Evolutionary conservation across 2,329 filamentous ascomycete genomes (phyloP).

Genomic region (Clonostachys sp.): DNA sequence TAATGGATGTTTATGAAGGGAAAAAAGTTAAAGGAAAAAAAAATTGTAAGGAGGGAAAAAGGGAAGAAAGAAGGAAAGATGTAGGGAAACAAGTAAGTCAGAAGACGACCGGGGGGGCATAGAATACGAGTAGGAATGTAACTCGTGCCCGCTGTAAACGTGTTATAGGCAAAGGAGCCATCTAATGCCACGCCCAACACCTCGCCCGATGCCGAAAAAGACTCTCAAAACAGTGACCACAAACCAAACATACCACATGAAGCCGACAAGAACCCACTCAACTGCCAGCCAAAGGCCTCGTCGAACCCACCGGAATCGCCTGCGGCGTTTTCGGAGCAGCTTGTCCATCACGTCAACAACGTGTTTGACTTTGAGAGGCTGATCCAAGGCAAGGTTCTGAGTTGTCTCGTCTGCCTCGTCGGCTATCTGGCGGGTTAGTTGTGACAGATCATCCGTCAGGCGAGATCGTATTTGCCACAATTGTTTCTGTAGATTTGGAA

Average conservation of each 20-base stretch:
- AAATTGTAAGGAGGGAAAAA: conserved; percentile 5
- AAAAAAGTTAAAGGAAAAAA: conserved; percentile 2
- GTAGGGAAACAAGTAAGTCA: neutral
- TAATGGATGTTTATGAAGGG: too few relatives aligned
- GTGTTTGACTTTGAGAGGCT: conserved; percentile 75
- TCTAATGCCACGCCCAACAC: conserved; percentile 53
- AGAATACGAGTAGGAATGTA: neutral
- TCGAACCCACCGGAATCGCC: conserved; percentile 68
- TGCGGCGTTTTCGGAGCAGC: conserved; percentile 64
- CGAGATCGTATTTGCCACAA: conserved; percentile 42
- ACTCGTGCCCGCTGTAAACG: neutral
- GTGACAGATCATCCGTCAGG: conserved; percentile 48
- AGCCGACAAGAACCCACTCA: conserved; percentile 81
- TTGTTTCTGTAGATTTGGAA: conserved; percentile 43
- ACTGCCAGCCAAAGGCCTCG: conserved; percentile 75
- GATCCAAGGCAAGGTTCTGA: conserved; percentile 69
- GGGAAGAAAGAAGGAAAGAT: conserved; percentile 3
- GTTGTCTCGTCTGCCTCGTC: conserved; percentile 78
- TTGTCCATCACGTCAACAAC: conserved; percentile 76
- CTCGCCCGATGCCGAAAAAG: conserved; percentile 57
- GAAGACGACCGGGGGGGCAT: neutral
- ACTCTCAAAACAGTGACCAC: conserved; percentile 73
- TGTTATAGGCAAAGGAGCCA: conserved; percentile 80
- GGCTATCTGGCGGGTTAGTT: conserved; percentile 60
- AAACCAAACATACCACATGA: conserved; percentile 95